Evolutionary conservation across 108 stramenopile species (phyloP), one percentile per base, ranked within the genome.

Genomic region (Cyclotella cryptica): DNA sequence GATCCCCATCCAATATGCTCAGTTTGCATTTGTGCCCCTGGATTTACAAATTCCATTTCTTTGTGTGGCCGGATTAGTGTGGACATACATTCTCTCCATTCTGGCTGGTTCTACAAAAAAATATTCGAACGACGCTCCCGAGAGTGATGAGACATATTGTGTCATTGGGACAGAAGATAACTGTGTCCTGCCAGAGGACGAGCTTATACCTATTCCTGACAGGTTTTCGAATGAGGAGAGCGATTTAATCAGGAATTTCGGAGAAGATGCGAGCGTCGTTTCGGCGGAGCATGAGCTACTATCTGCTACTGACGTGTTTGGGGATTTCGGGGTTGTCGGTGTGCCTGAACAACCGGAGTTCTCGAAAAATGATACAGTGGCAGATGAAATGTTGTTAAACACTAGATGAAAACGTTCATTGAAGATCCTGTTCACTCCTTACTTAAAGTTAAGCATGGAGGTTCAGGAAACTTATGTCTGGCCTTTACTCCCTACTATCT

Each of bases 11-110:
- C 90, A 91, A 54, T 91, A 86, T 74, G 69, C 88, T 42, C 87
- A 89, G 52, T 91, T 91, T 79, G 80, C 83, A 29, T 91, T 81
- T 61, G 74, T 89, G 10, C 80, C 82, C n/a, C 76, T 86, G 51
- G 82, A 89, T 66, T 71, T 91, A 57, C 90, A 91, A 65, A 91
- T 91, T 66, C 90, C 90, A 13, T 89, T 91, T 51, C 66, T 91
- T 12, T 84, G 83, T 22, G 55, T 77, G 43, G 84, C 84, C 69
- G 90, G 90, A 21, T 65, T 91, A 24, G 65, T 72, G 9, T 91
- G 90, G 90, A 91, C 90, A 22, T 84, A 89, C 62, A 88, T 89
- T 22, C 30, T 91, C 30, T 80, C 78, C 13, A 45, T 85, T 10
- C 41, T 79, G n/a, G 90, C 90, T 29, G 90, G 90, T 41, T 81